Evolutionary conservation across 495 filamentous ascomycete species (phyloP), one percentile per base, ranked within the genome.

Genomic region (Penicillium taxi): DNA sequence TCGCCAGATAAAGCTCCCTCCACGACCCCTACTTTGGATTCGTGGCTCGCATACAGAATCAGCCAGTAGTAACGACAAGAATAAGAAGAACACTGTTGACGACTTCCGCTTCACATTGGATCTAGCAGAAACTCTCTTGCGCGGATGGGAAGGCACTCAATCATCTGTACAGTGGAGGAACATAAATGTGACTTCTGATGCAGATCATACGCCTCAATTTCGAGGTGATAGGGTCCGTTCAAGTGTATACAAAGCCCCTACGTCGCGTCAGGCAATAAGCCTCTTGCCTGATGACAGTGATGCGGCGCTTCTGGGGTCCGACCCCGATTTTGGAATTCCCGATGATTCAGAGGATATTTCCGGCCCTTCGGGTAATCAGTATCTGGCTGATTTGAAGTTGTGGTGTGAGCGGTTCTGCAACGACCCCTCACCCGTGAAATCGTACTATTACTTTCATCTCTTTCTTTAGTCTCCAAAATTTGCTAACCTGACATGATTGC

Each of bases 391-490:
- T 22, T 28, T 69, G 18, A 44, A 46, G 33, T 36, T 54, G 16
- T 69, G 66, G 66, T 67, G 63, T 32, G 48, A 61, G 39, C 55
- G 66, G 23, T 69, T 59, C 47, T 64, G 60, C 33, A 25, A 28
- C 4, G 66, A 69, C 33, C 50, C 59, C 2, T 41, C 64, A 1
- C 44, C 57, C 2, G 59, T 69, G 15, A 69, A 67, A 41, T 66
- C 64, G 63, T 69, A n/a, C n/a, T n/a, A n/a, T n/a, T n/a, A n/a
- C n/a, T n/a, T n/a, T n/a, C n/a, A n/a, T n/a, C n/a, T n/a, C n/a
- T n/a, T n/a, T n/a, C n/a, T n/a, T n/a, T n/a, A n/a, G n/a, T n/a
- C n/a, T n/a, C n/a, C n/a, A n/a, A n/a, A n/a, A n/a, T n/a, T n/a
- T n/a, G n/a, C n/a, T n/a, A n/a, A n/a, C n/a, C n/a, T n/a, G n/a